Evolutionary conservation across 345 rosid genomes (phyloP), one percentile per base, ranked within the genome.

Genomic region (Garcia nutans): DNA sequence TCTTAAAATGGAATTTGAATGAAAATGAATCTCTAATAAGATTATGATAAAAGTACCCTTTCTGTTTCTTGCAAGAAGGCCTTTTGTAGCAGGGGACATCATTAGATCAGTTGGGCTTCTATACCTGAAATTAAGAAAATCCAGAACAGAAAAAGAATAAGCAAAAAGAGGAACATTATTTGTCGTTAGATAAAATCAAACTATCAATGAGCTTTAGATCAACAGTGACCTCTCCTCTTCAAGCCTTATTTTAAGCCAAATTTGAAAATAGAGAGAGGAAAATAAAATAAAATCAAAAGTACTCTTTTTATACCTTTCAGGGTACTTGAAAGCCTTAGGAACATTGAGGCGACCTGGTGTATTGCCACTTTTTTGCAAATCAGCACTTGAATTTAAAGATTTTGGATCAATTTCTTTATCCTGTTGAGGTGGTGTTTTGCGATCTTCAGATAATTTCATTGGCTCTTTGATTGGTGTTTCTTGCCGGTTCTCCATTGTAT

Each of bases 91-190:
- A 2, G 97, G 97, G 26, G 97, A 94, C 81, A 94, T 81, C 88
- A 94, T 90, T 50, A 90, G 86, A 77, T 92, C 97, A 17, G 98
- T 94, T 19, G 97, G 98, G 74, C 97, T 94, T 69, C 87, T 82
- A 63, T 92, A 89, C 85, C 98, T 93, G 70, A 50, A 12, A 72
- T 1, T 12, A 3, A 45, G 1, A 8, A 2, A 45, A 7, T 6
- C 65, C 78, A 19, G 64, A 42, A 31, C 65, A 8, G 31, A 8
- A 19, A 73, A 49, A 41, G 33, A 5, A 24, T 50, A 13, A 7
- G 61, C 8, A 47, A 11, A 68, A 20, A 71, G 15, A 23, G 70
- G 55, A 16, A 12, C 13, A 13, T 50, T 5, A 37, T 3, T 37
- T 37, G 41, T 37, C 5, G 5, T 37, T 37, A 37, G 41, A 37